Percentiles rank a stretch among this genome's conserved stretches.
Conservation (phyloP, 2,329 filamentous ascomycete genomes). For the Penicillium glabrum region DNA sequence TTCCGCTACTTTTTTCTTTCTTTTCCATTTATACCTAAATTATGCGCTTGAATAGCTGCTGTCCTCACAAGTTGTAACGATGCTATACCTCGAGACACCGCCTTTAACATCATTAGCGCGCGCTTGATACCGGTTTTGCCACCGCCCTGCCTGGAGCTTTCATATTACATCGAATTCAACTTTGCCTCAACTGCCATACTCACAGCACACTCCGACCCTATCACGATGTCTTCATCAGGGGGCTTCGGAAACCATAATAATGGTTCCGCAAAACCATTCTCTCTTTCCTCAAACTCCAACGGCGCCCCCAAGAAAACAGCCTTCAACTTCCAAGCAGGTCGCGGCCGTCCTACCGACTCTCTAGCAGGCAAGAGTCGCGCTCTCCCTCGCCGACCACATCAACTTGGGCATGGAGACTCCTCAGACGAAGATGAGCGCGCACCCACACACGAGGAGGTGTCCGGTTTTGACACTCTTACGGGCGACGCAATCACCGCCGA, state of each 20-base stretch:
- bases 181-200: neutral
- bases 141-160: constrained; percentile 19
- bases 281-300: constrained; percentile 40
- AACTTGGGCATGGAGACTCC: constrained; percentile 47
- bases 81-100: neutral
- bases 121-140: constrained; percentile 15
- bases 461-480: constrained; percentile 53
- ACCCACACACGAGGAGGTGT: constrained; percentile 47
- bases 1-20: too few species aligned
- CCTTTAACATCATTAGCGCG: neutral
- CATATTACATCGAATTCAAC: constrained; percentile 7
- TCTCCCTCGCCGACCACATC: constrained; percentile 32
- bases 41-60: too few species aligned
- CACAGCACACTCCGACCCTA: neutral
- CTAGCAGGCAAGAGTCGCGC: constrained; percentile 17
- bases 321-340: constrained; percentile 33
- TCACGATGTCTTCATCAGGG: constrained; percentile 21
- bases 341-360: constrained; percentile 15
- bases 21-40: too few species aligned
- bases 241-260: constrained; percentile 1
- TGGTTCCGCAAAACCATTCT: constrained; percentile 34
- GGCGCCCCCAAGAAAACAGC: constrained; percentile 32
- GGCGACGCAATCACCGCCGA: constrained; percentile 43
- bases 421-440: constrained; percentile 44
- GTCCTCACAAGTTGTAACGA: too few species aligned